Base-by-base conservation (phyloP, 441 rosid genomes). In the Metrosideros polymorpha region DNA sequence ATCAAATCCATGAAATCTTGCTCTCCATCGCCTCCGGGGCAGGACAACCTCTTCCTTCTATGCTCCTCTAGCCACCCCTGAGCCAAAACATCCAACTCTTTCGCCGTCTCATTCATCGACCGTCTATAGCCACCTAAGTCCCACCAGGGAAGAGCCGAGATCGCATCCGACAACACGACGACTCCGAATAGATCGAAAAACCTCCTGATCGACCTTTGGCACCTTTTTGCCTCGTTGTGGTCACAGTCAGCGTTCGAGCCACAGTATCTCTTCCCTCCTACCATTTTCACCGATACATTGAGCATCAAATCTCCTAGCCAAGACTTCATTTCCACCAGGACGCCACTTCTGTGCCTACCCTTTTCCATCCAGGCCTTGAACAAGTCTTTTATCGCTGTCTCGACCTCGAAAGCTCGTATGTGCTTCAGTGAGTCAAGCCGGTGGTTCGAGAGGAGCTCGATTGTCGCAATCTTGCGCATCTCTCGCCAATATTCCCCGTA, bases 401-500 rank as follows among this genome's bases (percentile, higher is more conserved):
- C 15, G 27, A 88, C 77, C 84, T 89, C 89, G 3, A 82, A 76
- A 50, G 49, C 84, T 55, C 83, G 82, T 25, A 87, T 39, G 15
- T 71, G 88, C 84, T 43, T 86, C 9, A 88, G 85, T 30, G 82
- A n/a, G n/a, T 84, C 92, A 27, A 87, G 71, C 82, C 82, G 59
- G n/a, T 86, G 84, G 29, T 17, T 85, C 3, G 91, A 89, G 2
- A 89, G 86, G 12, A 87, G 88, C 87, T 89, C 90, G 1, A 82
- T 6, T 1, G 85, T 83, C 1, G 82, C 63, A 25, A 89, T 89
- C 66, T 86, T 89, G 43, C 88, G 89, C 77, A 85, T 82, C 50
- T 88, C 87, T 5, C 90, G 87, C 91, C 91, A 91, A 77, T 86
- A 88, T 25, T 63, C 52, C 9, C 90, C 88, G 4, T 88, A 87